A percentile compares a stretch with the other conserved stretches of the same genome.
These are phyloP conservation scores for Lagenaria siceraria DNA, from an alignment of 306 rosid species.

Conservation along the genomic window DNA sequence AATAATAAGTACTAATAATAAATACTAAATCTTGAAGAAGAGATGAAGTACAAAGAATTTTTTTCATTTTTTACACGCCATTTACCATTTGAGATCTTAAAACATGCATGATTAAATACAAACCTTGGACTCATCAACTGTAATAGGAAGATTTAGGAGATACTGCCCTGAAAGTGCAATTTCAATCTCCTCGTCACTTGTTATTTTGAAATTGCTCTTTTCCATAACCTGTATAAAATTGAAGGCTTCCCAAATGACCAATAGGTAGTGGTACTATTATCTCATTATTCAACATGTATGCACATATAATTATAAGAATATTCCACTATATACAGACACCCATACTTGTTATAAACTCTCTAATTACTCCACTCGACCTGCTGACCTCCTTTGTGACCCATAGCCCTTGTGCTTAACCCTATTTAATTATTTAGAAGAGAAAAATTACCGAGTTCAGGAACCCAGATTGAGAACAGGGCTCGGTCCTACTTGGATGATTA, in stretches of 20 bases:
- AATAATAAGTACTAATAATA: not conserved
- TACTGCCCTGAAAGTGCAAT: conserved; percentile 83
- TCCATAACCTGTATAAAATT: conserved; percentile 59
- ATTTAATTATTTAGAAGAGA: not conserved
- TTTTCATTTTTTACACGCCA: not conserved
- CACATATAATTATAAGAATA: not conserved
- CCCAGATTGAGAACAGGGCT: not conserved
- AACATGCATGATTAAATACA: conserved; percentile 7
- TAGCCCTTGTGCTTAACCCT: not conserved
- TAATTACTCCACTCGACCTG: not conserved
- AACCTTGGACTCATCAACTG: conserved; percentile 88
- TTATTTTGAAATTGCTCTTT: conserved; percentile 85
- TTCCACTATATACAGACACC: not conserved
- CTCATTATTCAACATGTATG: not conserved
- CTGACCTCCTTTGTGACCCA: not conserved
- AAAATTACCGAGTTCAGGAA: not conserved
- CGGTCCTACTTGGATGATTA: not conserved
- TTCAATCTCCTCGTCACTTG: conserved; percentile 64
- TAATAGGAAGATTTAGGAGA: conserved; percentile 90
- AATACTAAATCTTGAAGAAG: not conserved
- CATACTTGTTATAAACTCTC: not conserved
- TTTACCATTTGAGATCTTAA: not conserved
- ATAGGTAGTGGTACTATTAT: not conserved
- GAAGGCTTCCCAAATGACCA: not conserved
- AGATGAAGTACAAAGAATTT: not conserved